These are phyloP conservation scores for Sphaerosporella brunnea DNA, from an alignment of 495 filamentous ascomycete species.

Conservation along the genomic window DNA sequence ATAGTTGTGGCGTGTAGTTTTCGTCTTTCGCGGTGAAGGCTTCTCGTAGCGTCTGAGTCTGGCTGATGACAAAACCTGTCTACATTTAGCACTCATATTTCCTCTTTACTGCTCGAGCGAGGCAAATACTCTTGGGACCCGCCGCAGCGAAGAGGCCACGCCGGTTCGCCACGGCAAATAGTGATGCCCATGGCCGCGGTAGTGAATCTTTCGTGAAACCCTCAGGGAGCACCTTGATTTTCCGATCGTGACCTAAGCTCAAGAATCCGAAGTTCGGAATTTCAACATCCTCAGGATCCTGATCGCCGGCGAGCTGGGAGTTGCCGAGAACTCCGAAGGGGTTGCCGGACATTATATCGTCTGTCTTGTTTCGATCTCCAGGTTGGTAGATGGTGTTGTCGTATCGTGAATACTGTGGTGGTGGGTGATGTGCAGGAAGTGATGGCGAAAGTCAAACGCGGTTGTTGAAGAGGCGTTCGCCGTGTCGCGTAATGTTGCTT, in stretches of 20 bases:
- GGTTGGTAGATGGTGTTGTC: too few relatives aligned
- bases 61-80: conserved; percentile 47
- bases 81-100: background rate
- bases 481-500: background rate
- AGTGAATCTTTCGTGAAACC: conserved; percentile 56
- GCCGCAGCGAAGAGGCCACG: conserved; percentile 77
- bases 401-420: too few relatives aligned
- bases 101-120: background rate
- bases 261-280: conserved; percentile 70
- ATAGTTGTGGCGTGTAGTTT: conserved; percentile 59
- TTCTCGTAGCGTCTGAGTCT: conserved; percentile 58
- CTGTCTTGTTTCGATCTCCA: too few relatives aligned
- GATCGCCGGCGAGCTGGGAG: conserved; percentile 11
- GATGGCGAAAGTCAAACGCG: background rate
- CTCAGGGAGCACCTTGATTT: conserved; percentile 58
- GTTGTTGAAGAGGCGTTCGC: background rate
- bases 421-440: too few relatives aligned
- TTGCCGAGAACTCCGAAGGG: conserved; percentile 15
- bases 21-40: conserved; percentile 46
- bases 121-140: conserved; percentile 42
- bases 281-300: conserved; percentile 33
- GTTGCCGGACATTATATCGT: conserved; percentile 8
- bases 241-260: conserved; percentile 59
- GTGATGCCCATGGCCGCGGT: conserved; percentile 65
- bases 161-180: conserved; percentile 64